phyloP scores from a whole-genome alignment of 768 basidiomycete species.

The Leccinum olivaceopallidum region DNA sequence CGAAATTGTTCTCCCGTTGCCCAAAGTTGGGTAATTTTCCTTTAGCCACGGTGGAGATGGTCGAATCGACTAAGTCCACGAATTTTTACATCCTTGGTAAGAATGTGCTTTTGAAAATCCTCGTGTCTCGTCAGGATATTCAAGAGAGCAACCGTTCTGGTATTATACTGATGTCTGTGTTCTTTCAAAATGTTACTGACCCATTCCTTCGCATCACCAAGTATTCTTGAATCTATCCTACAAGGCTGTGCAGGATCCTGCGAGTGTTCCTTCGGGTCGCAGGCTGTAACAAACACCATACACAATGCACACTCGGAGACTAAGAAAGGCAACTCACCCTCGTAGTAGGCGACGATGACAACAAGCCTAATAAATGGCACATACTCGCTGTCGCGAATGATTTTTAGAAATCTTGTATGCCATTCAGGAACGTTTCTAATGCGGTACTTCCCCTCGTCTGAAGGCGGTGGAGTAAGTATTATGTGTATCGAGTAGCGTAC shows the following conservation, averaged over 20 bases:
- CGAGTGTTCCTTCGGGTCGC: background rate
- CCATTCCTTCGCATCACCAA: constrained; percentile 13
- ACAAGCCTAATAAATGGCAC: constrained; percentile 21
- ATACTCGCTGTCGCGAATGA: constrained; percentile 12
- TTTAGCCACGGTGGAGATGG: constrained; percentile 1
- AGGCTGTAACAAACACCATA: constrained; percentile 5
- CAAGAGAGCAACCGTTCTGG: constrained; percentile 25
- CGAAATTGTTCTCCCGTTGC: constrained; percentile 8
- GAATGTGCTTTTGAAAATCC: constrained; percentile 15
- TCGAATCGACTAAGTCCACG: constrained; percentile 16
- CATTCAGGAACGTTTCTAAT: constrained; percentile 17
- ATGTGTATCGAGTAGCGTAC: background rate
- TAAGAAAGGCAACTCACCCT: constrained; percentile 15
- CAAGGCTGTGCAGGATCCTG: background rate
- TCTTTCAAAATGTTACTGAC: constrained; percentile 11
- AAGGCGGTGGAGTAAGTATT: background rate
- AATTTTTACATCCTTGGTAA: constrained; percentile 15
- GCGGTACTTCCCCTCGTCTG: constrained; percentile 22
- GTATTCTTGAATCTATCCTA: background rate
- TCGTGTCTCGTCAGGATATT: constrained; percentile 22
- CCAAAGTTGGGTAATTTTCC: background rate
- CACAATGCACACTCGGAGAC: background rate
- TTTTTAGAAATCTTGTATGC: constrained; percentile 8
- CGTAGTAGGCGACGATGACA: constrained; percentile 23
- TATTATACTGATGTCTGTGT: constrained; percentile 20